Base-by-base conservation (phyloP, 108 stramenopile species). In the Cyclostephanos invisitatus region DNA sequence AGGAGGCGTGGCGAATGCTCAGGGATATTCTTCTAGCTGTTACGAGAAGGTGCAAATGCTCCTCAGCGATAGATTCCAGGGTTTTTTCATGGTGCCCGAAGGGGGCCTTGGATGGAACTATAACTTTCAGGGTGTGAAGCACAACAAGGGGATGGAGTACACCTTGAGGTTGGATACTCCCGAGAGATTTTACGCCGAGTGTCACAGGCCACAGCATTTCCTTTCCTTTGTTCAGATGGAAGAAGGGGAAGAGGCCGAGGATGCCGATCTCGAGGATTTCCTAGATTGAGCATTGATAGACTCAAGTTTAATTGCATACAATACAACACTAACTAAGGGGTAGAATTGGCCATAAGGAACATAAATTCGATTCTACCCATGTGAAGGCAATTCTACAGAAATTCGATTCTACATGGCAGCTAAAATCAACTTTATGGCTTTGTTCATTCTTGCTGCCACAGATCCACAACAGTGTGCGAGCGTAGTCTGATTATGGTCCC, bases 31-130 rank as follows among this genome's bases (percentile, higher is more conserved):
- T 10, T 92, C 97, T 3, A 89, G 76, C 62, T 96, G 96, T 82
- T 99, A 97, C 74, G 96, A 97, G 73, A 97, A 97, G 83, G 98
- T 98, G 22, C 99, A 99, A 78, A 97, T 99, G 96, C 84, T 98
- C 10, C 77, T 99, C 20, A 93, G 91, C 68, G 98, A 99, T 81
- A 87, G 97, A 15, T 98, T 98, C 93, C 86, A 95, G 55, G 99
- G 99, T 1, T 97, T 97, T 84, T 98, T 98, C 78, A 86, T 99
- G 92, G 96, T 98, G 7, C 98, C 99, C 10, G 85, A 90, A 51
- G 90, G 90, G 42, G 96, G 92, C 32, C 73, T 96, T 22, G 90
- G 91, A 9, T 99, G 99, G 99, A 99, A 99, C 77, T 99, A 97
- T 82, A 98, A 98, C 83, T 98, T 99, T 84, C 97, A 97, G 87